A percentile compares a stretch with the other conserved stretches of the same genome.
Conservation (phyloP, 106 monocot genomes). For the Iris macrosiphon region DNA sequence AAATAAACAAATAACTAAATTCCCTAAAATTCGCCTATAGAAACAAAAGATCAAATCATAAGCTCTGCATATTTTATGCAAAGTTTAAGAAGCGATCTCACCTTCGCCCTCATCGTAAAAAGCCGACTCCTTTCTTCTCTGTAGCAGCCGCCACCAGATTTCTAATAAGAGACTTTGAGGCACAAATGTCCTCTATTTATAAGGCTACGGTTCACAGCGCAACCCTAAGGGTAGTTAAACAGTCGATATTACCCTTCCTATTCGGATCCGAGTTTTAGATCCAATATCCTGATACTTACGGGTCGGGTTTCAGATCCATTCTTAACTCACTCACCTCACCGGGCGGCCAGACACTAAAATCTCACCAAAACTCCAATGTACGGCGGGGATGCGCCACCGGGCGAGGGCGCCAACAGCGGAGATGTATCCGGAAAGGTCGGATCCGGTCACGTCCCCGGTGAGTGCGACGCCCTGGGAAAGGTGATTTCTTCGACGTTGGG, state of each 20-base stretch:
- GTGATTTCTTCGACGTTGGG: conserved; percentile 30
- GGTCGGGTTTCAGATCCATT: background rate
- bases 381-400: background rate
- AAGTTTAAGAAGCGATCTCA: background rate
- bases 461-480: conserved; percentile 22
- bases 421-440: background rate
- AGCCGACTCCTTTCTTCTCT: background rate
- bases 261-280: no score
- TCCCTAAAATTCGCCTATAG: background rate
- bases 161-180: background rate
- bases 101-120: conserved; percentile 4
- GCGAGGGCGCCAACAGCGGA: background rate
- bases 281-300: no score
- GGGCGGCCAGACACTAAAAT: background rate
- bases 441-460: conserved; percentile 4
- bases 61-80: no score
- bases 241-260: background rate
- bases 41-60: background rate
- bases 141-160: background rate
- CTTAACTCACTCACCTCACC: background rate
- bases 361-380: no score
- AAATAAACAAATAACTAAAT: background rate
- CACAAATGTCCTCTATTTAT: background rate
- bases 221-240: background rate
- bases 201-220: background rate